Base-by-base conservation (phyloP, 2,329 filamentous ascomycete species). In the Penicillium occitanis region DNA sequence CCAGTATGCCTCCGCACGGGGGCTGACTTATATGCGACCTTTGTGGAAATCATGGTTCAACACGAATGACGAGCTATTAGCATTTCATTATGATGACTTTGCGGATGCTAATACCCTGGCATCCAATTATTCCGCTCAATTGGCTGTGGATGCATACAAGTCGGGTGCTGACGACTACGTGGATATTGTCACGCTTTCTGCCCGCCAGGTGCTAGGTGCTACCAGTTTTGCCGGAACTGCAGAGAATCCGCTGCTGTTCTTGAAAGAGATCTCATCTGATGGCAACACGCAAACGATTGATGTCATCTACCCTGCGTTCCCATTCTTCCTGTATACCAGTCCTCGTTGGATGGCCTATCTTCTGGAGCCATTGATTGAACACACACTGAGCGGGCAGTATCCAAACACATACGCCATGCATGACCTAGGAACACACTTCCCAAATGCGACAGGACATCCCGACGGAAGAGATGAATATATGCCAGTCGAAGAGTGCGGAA, bases 221-320 rank as follows among this genome's bases (percentile, higher is more conserved):
- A 92, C 90, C 1, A 88, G 89, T 69, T 91, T 93, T 73, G 86
- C 90, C 6, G 87, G 90, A 51, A 90, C 91, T 22, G 85, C 86
- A 3, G 86, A 92, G 3, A 83, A 87, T 68, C 90, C 90, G 0
- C 84, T 94, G 50, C 77, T 95, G 25, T 95, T 95, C 78, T 79
- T 94, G 67, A 95, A 95, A 74, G 92, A 95, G 75, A 94, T 95
- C 65, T 92, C 90, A 1, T 93, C 90, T 2, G 91, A 94, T 71
- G 91, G 91, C 3, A 94, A 96, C 72, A 89, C 89, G 76, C 91
- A 95, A 74, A 95, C 91, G 0, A 90, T 95, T 11, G 91, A 94
- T 79, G 91, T 96, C 65, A 94, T 96, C 71, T 95, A 93, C 80
- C 92, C 91, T 0, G 86, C 91, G 0, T 93, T 92, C 77, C 91